Evolutionary conservation across 179 eudicot genomes (phyloP), one percentile per base, ranked within the genome.

Genomic region (Spergularia azorica): DNA sequence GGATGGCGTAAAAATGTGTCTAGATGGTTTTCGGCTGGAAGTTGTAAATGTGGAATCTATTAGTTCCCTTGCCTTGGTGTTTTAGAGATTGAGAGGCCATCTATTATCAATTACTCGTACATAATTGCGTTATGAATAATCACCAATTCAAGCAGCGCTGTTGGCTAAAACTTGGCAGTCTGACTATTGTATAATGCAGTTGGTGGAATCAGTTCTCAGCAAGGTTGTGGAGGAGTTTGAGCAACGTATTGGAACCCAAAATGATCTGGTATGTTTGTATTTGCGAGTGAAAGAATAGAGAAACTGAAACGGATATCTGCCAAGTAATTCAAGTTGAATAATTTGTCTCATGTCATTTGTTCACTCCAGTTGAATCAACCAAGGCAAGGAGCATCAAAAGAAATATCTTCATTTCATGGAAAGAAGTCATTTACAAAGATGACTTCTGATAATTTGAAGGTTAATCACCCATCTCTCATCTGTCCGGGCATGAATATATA

Each of bases 221-320:
- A 95, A 90, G 86, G 97, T 95, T 79, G 89, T 88, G 52, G 97
- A 93, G 86, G 98, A 95, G 77, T 95, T 95, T 76, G 99, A 95
- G 83, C 88, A 91, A 52, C 99, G 92, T 43, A 76, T 95, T 65
- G 85, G 90, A 56, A 69, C 74, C 82, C 92, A 84, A 79, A 73
- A 76, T 72, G 87, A 91, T 54, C 41, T 65, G 97, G 99, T 95
- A 89, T 50, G 87, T 76, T 50, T 70, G 39, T 38, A 38, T 61
- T 5, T 48, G 3, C 43, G 55, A 26, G 32, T 26, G 2, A 0
- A 26, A 26, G 0, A 15, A 50, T 51, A 78, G 17, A 61, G 36
- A 50, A 59, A 50, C 16, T 51, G 59, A 32, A 36, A n/a, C 17
- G 63, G 43, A 64, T 3, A 52, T 41, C 43, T 70, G 2, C 70